These are phyloP conservation scores for Begonia loranthoides DNA, from an alignment of 306 rosid species.

Conservation along the genomic window DNA sequence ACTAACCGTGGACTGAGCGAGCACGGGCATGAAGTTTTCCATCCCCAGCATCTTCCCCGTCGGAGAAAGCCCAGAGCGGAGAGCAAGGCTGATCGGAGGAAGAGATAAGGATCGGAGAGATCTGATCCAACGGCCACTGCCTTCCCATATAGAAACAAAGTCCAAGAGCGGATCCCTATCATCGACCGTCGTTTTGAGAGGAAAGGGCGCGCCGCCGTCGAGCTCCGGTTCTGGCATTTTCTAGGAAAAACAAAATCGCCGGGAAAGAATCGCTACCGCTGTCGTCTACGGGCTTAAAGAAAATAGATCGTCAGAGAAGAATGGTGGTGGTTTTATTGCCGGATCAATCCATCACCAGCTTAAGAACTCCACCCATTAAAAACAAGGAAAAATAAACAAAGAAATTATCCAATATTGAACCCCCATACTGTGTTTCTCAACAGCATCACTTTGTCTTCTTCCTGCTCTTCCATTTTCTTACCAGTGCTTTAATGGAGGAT, in stretches of 20 bases:
- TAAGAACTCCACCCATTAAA: too few relatives aligned
- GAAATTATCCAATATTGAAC: too few relatives aligned
- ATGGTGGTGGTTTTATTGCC: too few relatives aligned
- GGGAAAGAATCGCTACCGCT: not conserved
- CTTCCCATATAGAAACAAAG: constrained; percentile 43
- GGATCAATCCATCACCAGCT: too few relatives aligned
- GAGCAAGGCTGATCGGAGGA: constrained; percentile 37
- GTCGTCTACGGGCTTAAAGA: too few relatives aligned
- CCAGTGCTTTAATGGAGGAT: too few relatives aligned
- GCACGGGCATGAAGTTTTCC: constrained; percentile 7
- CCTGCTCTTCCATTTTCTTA: too few relatives aligned
- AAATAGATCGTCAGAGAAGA: too few relatives aligned
- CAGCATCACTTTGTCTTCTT: too few relatives aligned
- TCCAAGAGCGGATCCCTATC: constrained; percentile 31
- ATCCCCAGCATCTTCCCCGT: constrained; percentile 20
- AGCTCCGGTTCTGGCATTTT: constrained; percentile 49
- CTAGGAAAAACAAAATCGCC: not conserved
- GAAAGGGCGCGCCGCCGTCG: constrained; percentile 11
- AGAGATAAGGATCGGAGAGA: constrained; percentile 39
- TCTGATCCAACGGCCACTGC: constrained; percentile 56
- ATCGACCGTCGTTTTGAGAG: constrained; percentile 19
- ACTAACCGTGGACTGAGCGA: constrained; percentile 39
- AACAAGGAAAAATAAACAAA: too few relatives aligned
- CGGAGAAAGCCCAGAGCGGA: constrained; percentile 50
- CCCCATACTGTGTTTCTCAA: too few relatives aligned